Conservation (phyloP, 805 yeast species). For the Saccharomycopsis malanga region DNA sequence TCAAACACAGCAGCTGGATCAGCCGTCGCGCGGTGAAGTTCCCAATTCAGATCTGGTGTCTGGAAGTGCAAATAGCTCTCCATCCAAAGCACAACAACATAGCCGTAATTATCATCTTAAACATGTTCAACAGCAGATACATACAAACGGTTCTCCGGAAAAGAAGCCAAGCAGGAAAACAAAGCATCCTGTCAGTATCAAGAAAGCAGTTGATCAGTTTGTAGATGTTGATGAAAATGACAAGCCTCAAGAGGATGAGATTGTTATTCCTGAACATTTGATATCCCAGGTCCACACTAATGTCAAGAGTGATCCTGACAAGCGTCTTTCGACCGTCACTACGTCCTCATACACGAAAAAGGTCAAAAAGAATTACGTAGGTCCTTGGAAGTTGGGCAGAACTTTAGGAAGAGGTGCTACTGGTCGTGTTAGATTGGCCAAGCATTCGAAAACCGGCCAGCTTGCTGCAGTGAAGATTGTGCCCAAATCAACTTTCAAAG, state of each 20-base stretch:
- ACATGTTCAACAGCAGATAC: conserved; percentile 1
- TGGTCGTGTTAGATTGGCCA: conserved; percentile 89
- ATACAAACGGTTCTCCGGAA: conserved; percentile 3
- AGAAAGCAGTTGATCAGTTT: not conserved
- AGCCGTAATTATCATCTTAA: too few species aligned
- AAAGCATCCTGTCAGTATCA: not conserved
- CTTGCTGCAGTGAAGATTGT: conserved; percentile 96
- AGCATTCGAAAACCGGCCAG: conserved; percentile 75
- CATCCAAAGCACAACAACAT: too few species aligned
- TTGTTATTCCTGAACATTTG: conserved; percentile 19
- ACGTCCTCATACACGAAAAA: conserved; percentile 21
- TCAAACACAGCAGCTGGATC: too few species aligned
- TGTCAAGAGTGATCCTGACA: conserved; percentile 3
- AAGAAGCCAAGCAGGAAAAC: not conserved
- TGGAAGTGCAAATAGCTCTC: too few species aligned
- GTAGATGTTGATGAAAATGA: not conserved
- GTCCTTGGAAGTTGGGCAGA: conserved; percentile 95
- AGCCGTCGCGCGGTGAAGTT: too few species aligned
- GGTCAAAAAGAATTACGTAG: conserved; percentile 35
- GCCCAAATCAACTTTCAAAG: conserved; percentile 60
- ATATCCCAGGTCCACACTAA: conserved; percentile 17
- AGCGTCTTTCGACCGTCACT: conserved; percentile 17
- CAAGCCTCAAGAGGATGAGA: conserved; percentile 12
- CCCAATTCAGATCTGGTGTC: too few species aligned
- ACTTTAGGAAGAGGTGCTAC: conserved; percentile 96